A percentile compares a stretch with the other conserved stretches of the same genome.
Conservation (phyloP, 2,329 filamentous ascomycete genomes). For the Phaeomoniella chlamydospora region DNA sequence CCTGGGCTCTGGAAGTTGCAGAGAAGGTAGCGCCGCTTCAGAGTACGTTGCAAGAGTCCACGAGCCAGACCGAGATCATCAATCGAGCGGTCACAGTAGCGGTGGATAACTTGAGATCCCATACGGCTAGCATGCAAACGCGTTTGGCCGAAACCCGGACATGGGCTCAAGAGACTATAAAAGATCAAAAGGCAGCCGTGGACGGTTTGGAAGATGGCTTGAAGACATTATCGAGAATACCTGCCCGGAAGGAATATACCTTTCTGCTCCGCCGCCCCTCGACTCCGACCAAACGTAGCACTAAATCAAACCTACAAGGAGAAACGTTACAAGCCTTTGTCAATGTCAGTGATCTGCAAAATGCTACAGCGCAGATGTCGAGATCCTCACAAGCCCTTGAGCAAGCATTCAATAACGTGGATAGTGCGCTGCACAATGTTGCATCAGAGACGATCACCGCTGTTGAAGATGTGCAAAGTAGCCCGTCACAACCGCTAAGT, state of each 20-base stretch:
- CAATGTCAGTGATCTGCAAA: slow-evolving; percentile 56
- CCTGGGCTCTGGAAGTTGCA: slow-evolving; percentile 62
- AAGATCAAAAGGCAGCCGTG: slow-evolving; percentile 22
- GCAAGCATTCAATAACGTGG: slow-evolving; percentile 44
- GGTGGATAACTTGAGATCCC: slow-evolving; percentile 53
- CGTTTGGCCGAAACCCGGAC: slow-evolving; percentile 29
- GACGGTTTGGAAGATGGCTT: slow-evolving; percentile 8
- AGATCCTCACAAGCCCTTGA: slow-evolving; percentile 45
- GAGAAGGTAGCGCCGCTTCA: slow-evolving; percentile 56
- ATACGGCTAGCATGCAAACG: slow-evolving; percentile 28
- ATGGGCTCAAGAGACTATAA: slow-evolving; percentile 28
- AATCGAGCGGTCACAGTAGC: slow-evolving; percentile 70
- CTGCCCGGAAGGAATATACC: neutral
- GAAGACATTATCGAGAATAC: slow-evolving; percentile 3
- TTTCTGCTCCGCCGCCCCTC: slow-evolving; percentile 21
- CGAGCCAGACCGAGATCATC: slow-evolving; percentile 57
- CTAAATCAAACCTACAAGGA: slow-evolving; percentile 17
- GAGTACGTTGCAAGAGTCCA: slow-evolving; percentile 29
- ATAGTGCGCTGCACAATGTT: slow-evolving; percentile 45
- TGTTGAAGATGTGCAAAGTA: slow-evolving; percentile 25
- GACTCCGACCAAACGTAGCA: slow-evolving; percentile 48
- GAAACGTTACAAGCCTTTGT: slow-evolving; percentile 25
- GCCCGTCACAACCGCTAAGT: slow-evolving; percentile 38
- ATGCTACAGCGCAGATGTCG: slow-evolving; percentile 52
- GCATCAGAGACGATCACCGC: slow-evolving; percentile 35